These are phyloP conservation scores for Kodamaea fungicola DNA, from an alignment of 1,139 yeast species.

Conservation along the genomic window DNA sequence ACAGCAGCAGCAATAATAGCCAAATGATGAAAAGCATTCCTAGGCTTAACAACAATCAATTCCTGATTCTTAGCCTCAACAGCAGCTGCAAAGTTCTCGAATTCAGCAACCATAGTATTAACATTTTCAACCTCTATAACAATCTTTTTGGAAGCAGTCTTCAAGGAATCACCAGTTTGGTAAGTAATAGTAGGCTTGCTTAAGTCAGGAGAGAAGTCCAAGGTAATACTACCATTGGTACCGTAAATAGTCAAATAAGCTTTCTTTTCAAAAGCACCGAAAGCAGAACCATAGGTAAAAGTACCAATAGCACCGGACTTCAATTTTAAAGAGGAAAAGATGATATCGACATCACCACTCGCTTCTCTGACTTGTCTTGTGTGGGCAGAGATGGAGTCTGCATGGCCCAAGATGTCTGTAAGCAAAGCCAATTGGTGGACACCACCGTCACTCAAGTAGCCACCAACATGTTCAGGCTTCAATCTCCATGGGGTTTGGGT, in stretches of 20 bases:
- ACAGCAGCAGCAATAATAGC: constrained; percentile 85
- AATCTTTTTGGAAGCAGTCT: constrained; percentile 40
- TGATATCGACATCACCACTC: constrained; percentile 78
- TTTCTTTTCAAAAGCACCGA: constrained; percentile 76
- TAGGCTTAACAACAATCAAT: constrained; percentile 58
- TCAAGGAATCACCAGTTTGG: constrained; percentile 46
- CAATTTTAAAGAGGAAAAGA: constrained; percentile 65
- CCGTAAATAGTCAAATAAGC: constrained; percentile 71
- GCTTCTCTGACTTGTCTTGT: constrained; percentile 71
- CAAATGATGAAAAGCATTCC: constrained; percentile 83
- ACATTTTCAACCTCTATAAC: constrained; percentile 61
- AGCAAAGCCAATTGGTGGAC: constrained; percentile 89
- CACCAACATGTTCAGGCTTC: constrained; percentile 88
- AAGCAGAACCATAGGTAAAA: constrained; percentile 86
- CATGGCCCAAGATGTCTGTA: constrained; percentile 77
- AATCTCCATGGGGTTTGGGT: constrained; percentile 78
- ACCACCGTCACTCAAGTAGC: constrained; percentile 89
- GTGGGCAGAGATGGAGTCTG: constrained; percentile 64
- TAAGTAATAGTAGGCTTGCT: constrained; percentile 43
- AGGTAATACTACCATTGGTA: constrained; percentile 65
- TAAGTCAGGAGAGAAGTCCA: constrained; percentile 58
- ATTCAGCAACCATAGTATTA: constrained; percentile 53
- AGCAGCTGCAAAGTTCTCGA: constrained; percentile 70
- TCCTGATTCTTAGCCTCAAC: constrained; percentile 61
- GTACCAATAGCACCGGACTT: constrained; percentile 74